Evolutionary conservation across 768 basidiomycete species (phyloP).

Genomic region (Mrakia blollopis): DNA sequence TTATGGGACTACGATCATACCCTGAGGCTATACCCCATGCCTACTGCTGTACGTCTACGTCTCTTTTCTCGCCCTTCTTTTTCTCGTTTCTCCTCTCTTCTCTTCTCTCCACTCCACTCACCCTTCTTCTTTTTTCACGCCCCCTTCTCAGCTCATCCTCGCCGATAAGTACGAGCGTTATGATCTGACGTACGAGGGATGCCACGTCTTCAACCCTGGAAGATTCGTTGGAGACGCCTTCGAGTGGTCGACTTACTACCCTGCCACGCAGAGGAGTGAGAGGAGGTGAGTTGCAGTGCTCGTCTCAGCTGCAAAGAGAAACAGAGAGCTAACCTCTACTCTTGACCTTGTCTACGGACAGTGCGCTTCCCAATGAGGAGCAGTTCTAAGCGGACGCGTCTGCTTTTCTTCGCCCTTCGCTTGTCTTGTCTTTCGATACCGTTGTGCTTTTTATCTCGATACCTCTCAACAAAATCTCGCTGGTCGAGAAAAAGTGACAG

Average conservation of each 20-base stretch:
- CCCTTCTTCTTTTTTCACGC: not conserved
- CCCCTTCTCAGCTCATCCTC: constrained; percentile 62
- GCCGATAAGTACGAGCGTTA: constrained; percentile 96
- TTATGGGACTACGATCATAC: constrained; percentile 87
- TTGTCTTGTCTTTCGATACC: too few relatives aligned
- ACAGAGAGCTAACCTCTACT: too few relatives aligned
- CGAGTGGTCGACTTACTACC: constrained; percentile 85
- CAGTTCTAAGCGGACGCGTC: too few relatives aligned
- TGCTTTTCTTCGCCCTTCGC: too few relatives aligned
- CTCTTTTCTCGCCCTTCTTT: not conserved
- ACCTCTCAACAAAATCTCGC: too few relatives aligned
- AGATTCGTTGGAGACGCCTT: constrained; percentile 78
- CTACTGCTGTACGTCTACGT: constrained; percentile 65
- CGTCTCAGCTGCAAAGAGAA: too few relatives aligned
- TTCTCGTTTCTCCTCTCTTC: not conserved
- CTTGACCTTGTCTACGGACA: too few relatives aligned
- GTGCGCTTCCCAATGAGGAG: too few relatives aligned
- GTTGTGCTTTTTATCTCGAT: too few relatives aligned
- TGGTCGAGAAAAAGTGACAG: too few relatives aligned
- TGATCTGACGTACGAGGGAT: constrained; percentile 93
- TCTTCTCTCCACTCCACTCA: too few relatives aligned
- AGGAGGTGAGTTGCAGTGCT: constrained; percentile 16
- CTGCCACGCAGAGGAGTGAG: constrained; percentile 68
- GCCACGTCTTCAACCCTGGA: constrained; percentile 98
- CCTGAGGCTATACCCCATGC: constrained; percentile 86